Conservation (phyloP, 202 grass and related monocot species). For the Thinopyrum obtusiflorum region DNA sequence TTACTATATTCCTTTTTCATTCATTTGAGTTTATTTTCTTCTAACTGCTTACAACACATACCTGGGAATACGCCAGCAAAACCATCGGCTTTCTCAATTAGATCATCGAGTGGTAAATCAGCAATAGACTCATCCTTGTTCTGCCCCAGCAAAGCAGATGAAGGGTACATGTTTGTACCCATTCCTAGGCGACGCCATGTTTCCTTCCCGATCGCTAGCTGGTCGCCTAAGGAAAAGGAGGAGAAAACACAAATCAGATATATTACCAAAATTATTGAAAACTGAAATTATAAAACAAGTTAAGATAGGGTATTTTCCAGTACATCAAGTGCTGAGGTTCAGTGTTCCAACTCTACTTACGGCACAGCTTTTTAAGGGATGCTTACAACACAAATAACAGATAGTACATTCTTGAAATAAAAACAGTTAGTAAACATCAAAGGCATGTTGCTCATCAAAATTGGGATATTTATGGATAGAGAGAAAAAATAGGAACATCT, state of each 20-base stretch:
- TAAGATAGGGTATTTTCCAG: background rate
- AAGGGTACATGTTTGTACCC: slow-evolving; percentile 98
- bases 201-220: slow-evolving; percentile 78
- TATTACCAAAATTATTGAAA: background rate
- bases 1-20: too few species aligned
- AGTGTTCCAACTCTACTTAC: background rate
- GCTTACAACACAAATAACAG: background rate
- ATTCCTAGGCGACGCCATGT: slow-evolving; percentile 80
- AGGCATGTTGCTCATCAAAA: background rate
- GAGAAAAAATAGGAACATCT: too few species aligned
- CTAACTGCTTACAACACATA: slow-evolving; percentile 30
- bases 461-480: background rate
- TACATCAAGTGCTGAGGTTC: background rate
- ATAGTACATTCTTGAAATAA: background rate
- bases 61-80: slow-evolving; percentile 97
- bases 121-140: slow-evolving; percentile 62
- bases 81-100: slow-evolving; percentile 93
- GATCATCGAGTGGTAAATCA: slow-evolving; percentile 75
- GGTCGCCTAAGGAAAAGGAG: slow-evolving; percentile 46
- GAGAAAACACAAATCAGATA: background rate
- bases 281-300: background rate
- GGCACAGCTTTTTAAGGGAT: background rate
- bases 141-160: slow-evolving; percentile 79
- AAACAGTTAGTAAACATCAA: background rate
- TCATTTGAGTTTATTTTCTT: background rate